Conservation (phyloP, 2,329 filamentous ascomycete species). For the Pyrenochaeta sp. region DNA sequence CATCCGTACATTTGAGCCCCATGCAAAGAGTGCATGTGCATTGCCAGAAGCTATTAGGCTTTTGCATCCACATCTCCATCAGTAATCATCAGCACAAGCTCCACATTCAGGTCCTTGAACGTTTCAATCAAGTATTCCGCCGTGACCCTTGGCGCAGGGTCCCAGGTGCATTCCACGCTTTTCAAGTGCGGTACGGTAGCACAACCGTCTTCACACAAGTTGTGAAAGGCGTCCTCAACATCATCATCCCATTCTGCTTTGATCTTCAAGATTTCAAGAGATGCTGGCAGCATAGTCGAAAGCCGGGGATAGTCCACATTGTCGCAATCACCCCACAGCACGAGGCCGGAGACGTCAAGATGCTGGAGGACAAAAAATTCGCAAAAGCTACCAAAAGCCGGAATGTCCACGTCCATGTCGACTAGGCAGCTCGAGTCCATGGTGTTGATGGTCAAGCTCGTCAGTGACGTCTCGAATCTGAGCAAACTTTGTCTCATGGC, state of each 20-base stretch:
- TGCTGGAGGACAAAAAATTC: constrained; percentile 17
- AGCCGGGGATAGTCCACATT: constrained; percentile 4
- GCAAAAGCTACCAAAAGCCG: constrained; percentile 19
- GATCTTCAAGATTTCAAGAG: constrained; percentile 21
- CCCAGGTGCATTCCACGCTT: constrained; percentile 19
- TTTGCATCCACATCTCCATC: not conserved
- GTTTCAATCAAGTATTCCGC: constrained; percentile 1
- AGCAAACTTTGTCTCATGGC: not conserved
- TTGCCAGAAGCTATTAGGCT: too few relatives aligned
- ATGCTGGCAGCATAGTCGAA: constrained; percentile 17
- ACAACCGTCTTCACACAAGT: constrained; percentile 10
- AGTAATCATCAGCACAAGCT: not conserved
- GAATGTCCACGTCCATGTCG: constrained; percentile 12
- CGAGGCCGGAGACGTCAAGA: constrained; percentile 24
- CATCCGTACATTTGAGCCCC: too few relatives aligned
- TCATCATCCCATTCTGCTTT: constrained; percentile 27
- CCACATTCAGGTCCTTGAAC: not conserved
- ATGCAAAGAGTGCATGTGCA: too few relatives aligned
- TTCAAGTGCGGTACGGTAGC: constrained; percentile 11
- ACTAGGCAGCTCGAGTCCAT: constrained; percentile 17
- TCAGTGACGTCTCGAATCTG: constrained; percentile 3
- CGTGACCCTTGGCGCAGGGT: constrained; percentile 5
- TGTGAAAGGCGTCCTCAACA: constrained; percentile 14
- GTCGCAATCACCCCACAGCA: constrained; percentile 23
- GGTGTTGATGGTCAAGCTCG: constrained; percentile 16